Conservation (phyloP, 2,329 filamentous ascomycete genomes). For the Aspergillus brunneoviolaceus region DNA sequence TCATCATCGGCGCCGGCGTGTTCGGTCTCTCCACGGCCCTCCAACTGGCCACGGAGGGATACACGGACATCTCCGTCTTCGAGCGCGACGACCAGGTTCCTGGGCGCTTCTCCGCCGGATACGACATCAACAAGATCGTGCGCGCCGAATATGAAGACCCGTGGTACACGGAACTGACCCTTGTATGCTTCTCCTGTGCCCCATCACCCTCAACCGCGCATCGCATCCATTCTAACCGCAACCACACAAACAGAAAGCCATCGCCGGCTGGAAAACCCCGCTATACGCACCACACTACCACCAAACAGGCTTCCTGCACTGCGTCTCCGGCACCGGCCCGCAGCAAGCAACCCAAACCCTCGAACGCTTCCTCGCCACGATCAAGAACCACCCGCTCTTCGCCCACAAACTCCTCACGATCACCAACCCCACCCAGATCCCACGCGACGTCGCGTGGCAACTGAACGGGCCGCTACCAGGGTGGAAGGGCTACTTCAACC, state of each 20-base stretch:
- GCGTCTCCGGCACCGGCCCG: slow-evolving; percentile 49
- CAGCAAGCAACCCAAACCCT: slow-evolving; percentile 51
- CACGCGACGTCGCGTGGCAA: slow-evolving; percentile 46
- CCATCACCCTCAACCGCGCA: too few species aligned
- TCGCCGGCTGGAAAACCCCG: slow-evolving; percentile 54
- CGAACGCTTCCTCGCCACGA: slow-evolving; percentile 42
- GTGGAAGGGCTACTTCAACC: slow-evolving; percentile 62
- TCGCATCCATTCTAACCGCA: neutral
- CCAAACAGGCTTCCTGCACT: slow-evolving; percentile 53
- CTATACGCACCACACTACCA: slow-evolving; percentile 56
- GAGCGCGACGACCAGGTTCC: slow-evolving; percentile 49
- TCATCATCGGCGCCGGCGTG: slow-evolving; percentile 48
- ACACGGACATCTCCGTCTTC: slow-evolving; percentile 50
- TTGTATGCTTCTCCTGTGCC: slow-evolving; percentile 34
- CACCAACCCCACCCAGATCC: slow-evolving; percentile 41
- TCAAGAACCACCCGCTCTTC: slow-evolving; percentile 36
- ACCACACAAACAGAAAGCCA: slow-evolving; percentile 44
- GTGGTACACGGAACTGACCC: slow-evolving; percentile 56
- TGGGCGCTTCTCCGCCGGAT: slow-evolving; percentile 54
- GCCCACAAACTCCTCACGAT: slow-evolving; percentile 43
- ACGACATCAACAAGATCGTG: slow-evolving; percentile 63
- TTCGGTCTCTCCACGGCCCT: slow-evolving; percentile 54
- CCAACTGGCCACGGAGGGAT: slow-evolving; percentile 47
- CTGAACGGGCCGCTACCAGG: slow-evolving; percentile 50
- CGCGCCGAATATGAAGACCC: slow-evolving; percentile 59